phyloP scores from a whole-genome alignment of 2,329 filamentous ascomycete genomes.

The Capronia americana region DNA sequence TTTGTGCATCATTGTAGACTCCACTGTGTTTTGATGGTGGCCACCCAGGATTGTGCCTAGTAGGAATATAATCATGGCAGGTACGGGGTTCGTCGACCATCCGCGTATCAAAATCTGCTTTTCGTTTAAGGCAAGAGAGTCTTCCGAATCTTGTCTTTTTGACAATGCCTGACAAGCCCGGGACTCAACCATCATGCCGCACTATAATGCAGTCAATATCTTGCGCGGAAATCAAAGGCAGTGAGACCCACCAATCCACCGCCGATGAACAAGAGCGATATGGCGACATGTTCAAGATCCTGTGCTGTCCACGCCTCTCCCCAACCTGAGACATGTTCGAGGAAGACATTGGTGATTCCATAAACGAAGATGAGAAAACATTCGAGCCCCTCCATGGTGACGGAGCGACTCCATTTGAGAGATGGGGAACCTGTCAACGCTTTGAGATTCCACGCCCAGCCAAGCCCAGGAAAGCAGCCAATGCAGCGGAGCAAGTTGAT shows the following conservation, averaged over 20 bases:
- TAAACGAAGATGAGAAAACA: slow-evolving; percentile 90
- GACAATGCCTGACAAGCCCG: slow-evolving; percentile 65
- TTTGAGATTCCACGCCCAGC: slow-evolving; percentile 94
- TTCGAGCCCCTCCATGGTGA: slow-evolving; percentile 86
- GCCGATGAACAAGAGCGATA: slow-evolving; percentile 91
- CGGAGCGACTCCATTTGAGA: slow-evolving; percentile 43
- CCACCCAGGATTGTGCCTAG: slow-evolving; percentile 94
- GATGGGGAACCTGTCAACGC: slow-evolving; percentile 44
- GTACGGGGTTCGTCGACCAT: slow-evolving; percentile 85
- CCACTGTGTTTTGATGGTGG: slow-evolving; percentile 81
- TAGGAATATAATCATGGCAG: slow-evolving; percentile 82
- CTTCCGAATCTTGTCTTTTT: slow-evolving; percentile 52
- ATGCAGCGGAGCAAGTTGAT: slow-evolving; percentile 88
- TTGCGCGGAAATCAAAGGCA: background rate
- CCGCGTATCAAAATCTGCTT: slow-evolving; percentile 69
- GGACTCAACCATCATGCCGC: slow-evolving; percentile 86
- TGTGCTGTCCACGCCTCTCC: slow-evolving; percentile 74
- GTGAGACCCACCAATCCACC: slow-evolving; percentile 72
- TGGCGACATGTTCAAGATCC: slow-evolving; percentile 90
- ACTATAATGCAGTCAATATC: slow-evolving; percentile 49
- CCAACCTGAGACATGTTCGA: slow-evolving; percentile 82
- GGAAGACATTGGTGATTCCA: slow-evolving; percentile 85
- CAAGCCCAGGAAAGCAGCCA: slow-evolving; percentile 85
- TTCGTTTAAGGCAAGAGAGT: slow-evolving; percentile 36
- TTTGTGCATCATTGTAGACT: slow-evolving; percentile 88